Evolutionary conservation across 306 rosid genomes (phyloP), one percentile per base, ranked within the genome.

Genomic region (Gleditsia sinensis): DNA sequence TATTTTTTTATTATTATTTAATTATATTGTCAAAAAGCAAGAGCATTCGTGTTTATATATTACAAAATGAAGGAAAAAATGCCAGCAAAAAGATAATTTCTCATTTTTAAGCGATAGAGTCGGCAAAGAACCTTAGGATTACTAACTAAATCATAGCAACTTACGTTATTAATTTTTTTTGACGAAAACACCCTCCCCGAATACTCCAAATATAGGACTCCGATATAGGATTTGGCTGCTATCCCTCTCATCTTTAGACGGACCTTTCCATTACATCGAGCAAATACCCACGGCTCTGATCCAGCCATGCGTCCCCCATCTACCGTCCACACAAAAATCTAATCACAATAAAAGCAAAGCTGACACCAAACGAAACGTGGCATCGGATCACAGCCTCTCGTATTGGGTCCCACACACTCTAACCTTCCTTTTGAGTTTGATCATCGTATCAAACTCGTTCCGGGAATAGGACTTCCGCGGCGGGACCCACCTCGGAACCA

Each of bases 391-490:
- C 39, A 57, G 55, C 25, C 83, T 57, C 56, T 28, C 25, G 14
- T 40, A 11, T n/a, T 3, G 23, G 83, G 74, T 32, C 78, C 88
- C 67, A 37, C 67, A 3, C 74, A 27, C 8, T n/a, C n/a, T n/a
- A n/a, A n/a, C n/a, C n/a, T n/a, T n/a, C n/a, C n/a, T n/a, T n/a
- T n/a, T n/a, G n/a, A n/a, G n/a, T 43, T 78, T 43, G 73, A 86
- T 86, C 86, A 72, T 88, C 87, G 86, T 82, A 84, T 68, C 80
- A 64, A 72, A 51, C 78, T 65, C 48, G 78, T 69, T 82, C 67
- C 21, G n/a, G 50, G 82, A 86, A 85, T 80, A 60, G 69, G 76
- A 75, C 75, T 56, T 7, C 4, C n/a, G 4, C 25, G 0, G 34
- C 3, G 76, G 88, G 91, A 32, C 88, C 84, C 88, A 69, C n/a